Conservation (phyloP, 2,329 filamentous ascomycete species). For the Xylaria sp. region DNA sequence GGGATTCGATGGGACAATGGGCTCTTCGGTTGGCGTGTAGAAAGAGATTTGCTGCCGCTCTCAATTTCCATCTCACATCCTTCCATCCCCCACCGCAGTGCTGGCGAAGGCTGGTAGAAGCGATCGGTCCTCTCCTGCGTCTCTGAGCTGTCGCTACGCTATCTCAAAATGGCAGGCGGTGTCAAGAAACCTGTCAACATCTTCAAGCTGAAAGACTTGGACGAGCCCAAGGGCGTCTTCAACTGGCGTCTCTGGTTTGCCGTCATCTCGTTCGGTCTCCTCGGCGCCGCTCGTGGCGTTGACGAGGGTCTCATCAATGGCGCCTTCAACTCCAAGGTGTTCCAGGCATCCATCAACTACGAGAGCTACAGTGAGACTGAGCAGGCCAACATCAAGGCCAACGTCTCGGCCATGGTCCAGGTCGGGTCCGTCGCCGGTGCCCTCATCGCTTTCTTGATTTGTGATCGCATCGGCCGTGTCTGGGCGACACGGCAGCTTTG, state of each 20-base stretch:
- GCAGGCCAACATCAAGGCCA: slow-evolving; percentile 76
- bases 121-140: not conserved
- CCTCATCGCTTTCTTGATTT: slow-evolving; percentile 69
- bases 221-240: slow-evolving; percentile 75
- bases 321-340: slow-evolving; percentile 74
- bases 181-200: slow-evolving; percentile 60
- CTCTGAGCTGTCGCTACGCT: not conserved
- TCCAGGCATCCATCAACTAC: slow-evolving; percentile 69
- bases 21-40: not conserved
- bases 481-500: slow-evolving; percentile 70
- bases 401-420: slow-evolving; percentile 85
- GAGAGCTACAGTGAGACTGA: slow-evolving; percentile 62
- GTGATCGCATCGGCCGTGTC: slow-evolving; percentile 70
- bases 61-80: not conserved
- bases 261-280: slow-evolving; percentile 77
- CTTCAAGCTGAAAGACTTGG: slow-evolving; percentile 71
- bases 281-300: slow-evolving; percentile 81
- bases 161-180: slow-evolving; percentile 46
- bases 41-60: slow-evolving; percentile 1
- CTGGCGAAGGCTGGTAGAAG: slow-evolving; percentile 1
- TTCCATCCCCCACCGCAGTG: slow-evolving; percentile 5
- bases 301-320: slow-evolving; percentile 83
- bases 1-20: slow-evolving; percentile 6
- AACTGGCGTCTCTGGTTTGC: slow-evolving; percentile 85
- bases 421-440: slow-evolving; percentile 79